phyloP scores from a whole-genome alignment of 2,329 filamentous ascomycete genomes.

The Nemania sp. region DNA sequence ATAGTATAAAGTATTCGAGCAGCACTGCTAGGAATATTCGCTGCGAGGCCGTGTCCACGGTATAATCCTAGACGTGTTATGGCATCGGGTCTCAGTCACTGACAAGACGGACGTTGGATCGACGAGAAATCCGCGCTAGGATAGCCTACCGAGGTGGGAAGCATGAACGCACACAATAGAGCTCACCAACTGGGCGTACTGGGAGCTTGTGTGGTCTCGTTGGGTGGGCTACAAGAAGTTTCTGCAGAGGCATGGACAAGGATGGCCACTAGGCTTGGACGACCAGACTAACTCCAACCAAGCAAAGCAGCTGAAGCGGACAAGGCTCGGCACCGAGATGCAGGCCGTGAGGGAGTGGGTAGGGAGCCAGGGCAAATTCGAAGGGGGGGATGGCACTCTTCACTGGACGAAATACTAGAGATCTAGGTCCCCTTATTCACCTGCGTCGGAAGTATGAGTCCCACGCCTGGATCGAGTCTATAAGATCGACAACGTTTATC shows the following conservation, averaged over 20 bases:
- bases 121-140: not conserved
- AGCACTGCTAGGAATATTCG: not conserved
- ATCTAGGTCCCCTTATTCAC: too few relatives aligned
- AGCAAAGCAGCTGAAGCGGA: constrained; percentile 28
- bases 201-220: constrained; percentile 1
- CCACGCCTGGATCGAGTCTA: too few relatives aligned
- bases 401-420: not conserved
- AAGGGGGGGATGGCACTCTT: not conserved
- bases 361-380: not conserved
- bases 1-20: not conserved
- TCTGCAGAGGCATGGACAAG: constrained; percentile 27
- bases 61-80: constrained; percentile 2
- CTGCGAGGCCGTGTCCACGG: constrained; percentile 8
- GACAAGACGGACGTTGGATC: not conserved
- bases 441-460: too few relatives aligned
- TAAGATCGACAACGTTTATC: too few relatives aligned
- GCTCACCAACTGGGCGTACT: not conserved
- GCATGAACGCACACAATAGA: not conserved
- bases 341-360: constrained; percentile 4
- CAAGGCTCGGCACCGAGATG: constrained; percentile 38
- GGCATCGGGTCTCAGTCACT: not conserved
- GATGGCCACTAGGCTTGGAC: constrained; percentile 20
- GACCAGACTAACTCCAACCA: constrained; percentile 24
- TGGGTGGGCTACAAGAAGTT: constrained; percentile 17
- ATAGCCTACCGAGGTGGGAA: not conserved